A percentile compares a stretch with the other conserved stretches of the same genome.
phyloP scores from a whole-genome alignment of 768 basidiomycete genomes.

The Pleurotus tuoliensis region DNA sequence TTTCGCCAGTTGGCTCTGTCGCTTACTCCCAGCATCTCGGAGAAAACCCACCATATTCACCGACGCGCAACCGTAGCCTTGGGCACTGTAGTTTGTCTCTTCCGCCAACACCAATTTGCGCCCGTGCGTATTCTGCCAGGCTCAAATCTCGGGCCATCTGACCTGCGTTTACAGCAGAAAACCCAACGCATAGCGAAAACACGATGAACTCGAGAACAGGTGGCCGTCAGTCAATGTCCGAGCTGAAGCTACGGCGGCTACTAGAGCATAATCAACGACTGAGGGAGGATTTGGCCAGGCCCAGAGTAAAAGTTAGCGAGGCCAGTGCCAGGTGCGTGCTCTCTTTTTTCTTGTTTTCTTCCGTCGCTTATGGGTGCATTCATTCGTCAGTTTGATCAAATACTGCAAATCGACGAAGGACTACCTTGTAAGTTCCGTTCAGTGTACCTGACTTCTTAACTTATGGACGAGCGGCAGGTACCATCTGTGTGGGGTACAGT shows the following conservation, averaged over 20 bases:
- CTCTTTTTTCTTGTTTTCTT: constrained; percentile 25
- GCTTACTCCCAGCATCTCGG: not conserved
- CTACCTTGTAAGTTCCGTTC: constrained; percentile 59
- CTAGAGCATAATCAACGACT: constrained; percentile 92
- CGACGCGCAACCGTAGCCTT: no score
- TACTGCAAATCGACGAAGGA: constrained; percentile 95
- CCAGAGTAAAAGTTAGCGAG: constrained; percentile 87
- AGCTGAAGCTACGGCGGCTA: constrained; percentile 91
- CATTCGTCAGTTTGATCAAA: constrained; percentile 70
- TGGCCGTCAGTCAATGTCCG: constrained; percentile 89
- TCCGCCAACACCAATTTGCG: no score
- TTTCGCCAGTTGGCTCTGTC: not conserved
- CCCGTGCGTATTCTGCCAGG: no score
- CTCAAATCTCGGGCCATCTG: no score
- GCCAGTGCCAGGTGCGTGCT: constrained; percentile 73
- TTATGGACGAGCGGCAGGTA: constrained; percentile 44
- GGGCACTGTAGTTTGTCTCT: no score
- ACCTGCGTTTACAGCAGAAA: no score
- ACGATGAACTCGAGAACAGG: constrained; percentile 59
- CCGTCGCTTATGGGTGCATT: constrained; percentile 10
- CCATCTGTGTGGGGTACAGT: constrained; percentile 97
- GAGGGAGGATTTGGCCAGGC: constrained; percentile 84
- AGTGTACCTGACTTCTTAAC: constrained; percentile 6
- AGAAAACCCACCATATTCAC: no score
- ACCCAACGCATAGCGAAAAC: not conserved